A percentile compares a stretch with the other conserved stretches of the same genome.
Evolutionary conservation across 352 stramenopile genomes (phyloP).

Genomic region (Phytophthora podocarpi): DNA sequence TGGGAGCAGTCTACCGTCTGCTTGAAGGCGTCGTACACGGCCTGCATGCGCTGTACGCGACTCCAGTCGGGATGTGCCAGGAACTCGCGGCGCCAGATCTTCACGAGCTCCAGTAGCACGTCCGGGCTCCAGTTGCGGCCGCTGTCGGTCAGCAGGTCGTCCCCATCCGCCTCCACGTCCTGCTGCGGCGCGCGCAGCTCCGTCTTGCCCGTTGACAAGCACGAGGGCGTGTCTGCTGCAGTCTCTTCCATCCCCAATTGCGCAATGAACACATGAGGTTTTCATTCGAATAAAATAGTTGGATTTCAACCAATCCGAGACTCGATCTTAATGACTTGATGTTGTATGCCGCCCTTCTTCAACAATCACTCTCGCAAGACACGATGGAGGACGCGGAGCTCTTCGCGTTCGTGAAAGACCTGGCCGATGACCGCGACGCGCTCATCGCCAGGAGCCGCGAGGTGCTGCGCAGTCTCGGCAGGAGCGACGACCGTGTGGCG

Average conservation of each 20-base stretch:
- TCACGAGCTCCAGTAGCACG: conserved; percentile 59
- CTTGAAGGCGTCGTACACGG: conserved; percentile 60
- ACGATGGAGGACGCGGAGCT: conserved; percentile 19
- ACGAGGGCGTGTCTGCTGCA: neutral
- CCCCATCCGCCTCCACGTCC: conserved; percentile 30
- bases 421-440: conserved; percentile 42
- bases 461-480: conserved; percentile 47
- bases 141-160: conserved; percentile 46
- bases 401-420: conserved; percentile 62
- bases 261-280: neutral
- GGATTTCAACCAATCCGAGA: conserved; percentile 3
- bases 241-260: conserved; percentile 17
- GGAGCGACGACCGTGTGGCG: conserved; percentile 30
- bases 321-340: neutral
- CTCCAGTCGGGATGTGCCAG: conserved; percentile 40
- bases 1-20: conserved; percentile 45
- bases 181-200: neutral
- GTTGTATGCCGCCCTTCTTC: neutral
- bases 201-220: neutral
- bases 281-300: neutral
- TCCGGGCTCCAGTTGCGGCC: conserved; percentile 60
- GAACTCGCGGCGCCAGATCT: conserved; percentile 57
- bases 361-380: neutral
- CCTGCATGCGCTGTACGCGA: conserved; percentile 48
- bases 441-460: conserved; percentile 45